Evolutionary conservation across 768 basidiomycete species (phyloP), one percentile per base, ranked within the genome.

Genomic region (Tephrocybe rancida): DNA sequence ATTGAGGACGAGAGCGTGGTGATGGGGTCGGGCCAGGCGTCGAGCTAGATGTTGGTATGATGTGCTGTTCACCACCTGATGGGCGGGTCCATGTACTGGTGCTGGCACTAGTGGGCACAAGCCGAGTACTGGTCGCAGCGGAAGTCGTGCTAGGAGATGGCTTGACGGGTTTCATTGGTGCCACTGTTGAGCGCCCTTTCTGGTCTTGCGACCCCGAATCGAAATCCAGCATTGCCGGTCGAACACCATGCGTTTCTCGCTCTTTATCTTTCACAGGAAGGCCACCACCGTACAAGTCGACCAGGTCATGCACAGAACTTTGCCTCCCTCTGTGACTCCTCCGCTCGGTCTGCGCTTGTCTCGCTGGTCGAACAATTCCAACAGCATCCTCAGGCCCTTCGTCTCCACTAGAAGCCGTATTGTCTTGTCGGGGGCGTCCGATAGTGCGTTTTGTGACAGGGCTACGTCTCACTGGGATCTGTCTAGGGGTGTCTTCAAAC

Each of bases 301-400:
- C 88, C 50, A 92, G 65, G 62, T 93, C 87, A 62, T 94, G 90
- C 21, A 92, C 90, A 11, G 92, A 92, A 61, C 84, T 87, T 73
- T 92, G 89, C 57, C 90, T 73, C 35, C 81, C 75, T 60, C 83
- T 84, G 38, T 52, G 57, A 5, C 71, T 67, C 60, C 68, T 77
- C 37, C 70, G 64, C 46, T 67, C 59, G 54, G 63, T 64, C 16
- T 64, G 59, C 27, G 60, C 53, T 46, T 52, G 58, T 41, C 61
- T 66, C 53, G 66, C 50, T 44, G 61, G 61, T 22, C 65, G 61
- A 18, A 53, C 60, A 47, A 65, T 58, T 29, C 70, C 67, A 44
- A 57, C 63, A 13, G 68, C 71, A 50, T 81, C 77, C 61, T 82
- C 80, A 5, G 80, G 80, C 5, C 75, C 87, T 57, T 85, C 85